Evolutionary conservation across 805 yeast genomes (phyloP).

Genomic region (Candida palmyrensis): DNA sequence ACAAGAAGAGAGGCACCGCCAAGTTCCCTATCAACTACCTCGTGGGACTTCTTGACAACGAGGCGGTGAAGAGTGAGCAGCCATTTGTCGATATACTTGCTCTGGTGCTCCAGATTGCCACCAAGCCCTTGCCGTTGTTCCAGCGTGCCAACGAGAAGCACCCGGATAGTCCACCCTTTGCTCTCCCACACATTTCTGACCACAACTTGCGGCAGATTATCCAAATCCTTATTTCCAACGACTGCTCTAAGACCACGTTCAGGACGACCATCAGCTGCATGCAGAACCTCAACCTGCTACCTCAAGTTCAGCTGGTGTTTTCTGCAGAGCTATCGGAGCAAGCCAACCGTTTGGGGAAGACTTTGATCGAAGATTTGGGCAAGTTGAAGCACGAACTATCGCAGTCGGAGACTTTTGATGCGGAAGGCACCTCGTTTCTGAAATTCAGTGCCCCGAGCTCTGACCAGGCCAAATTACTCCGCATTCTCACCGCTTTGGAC

Average conservation of each 20-base stretch:
- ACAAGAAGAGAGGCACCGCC: conserved; percentile 27
- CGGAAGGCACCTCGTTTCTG: conserved; percentile 50
- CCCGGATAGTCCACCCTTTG: conserved; percentile 20
- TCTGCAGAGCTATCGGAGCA: conserved; percentile 60
- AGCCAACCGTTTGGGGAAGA: conserved; percentile 56
- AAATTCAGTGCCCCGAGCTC: conserved; percentile 77
- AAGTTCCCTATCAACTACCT: conserved; percentile 73
- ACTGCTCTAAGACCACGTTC: conserved; percentile 80
- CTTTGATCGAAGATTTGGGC: conserved; percentile 51
- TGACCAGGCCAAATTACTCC: conserved; percentile 81
- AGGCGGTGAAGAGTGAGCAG: conserved; percentile 65
- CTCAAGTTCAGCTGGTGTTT: conserved; percentile 58
- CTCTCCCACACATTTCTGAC: conserved; percentile 61
- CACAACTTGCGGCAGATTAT: conserved; percentile 58
- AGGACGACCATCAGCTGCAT: conserved; percentile 78
- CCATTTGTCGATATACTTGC: conserved; percentile 74
- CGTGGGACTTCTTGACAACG: conserved; percentile 55
- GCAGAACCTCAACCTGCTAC: conserved; percentile 64
- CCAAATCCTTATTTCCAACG: conserved; percentile 68
- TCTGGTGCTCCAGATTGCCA: conserved; percentile 67
- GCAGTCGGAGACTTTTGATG: conserved; percentile 24
- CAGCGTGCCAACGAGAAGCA: conserved; percentile 32
- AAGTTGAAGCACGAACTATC: conserved; percentile 42
- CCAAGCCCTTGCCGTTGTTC: conserved; percentile 62
- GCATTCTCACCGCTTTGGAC: conserved; percentile 84